A percentile compares a stretch with the other conserved stretches of the same genome.
phyloP scores from a whole-genome alignment of 306 rosid genomes.

The Castanospermum australe region DNA sequence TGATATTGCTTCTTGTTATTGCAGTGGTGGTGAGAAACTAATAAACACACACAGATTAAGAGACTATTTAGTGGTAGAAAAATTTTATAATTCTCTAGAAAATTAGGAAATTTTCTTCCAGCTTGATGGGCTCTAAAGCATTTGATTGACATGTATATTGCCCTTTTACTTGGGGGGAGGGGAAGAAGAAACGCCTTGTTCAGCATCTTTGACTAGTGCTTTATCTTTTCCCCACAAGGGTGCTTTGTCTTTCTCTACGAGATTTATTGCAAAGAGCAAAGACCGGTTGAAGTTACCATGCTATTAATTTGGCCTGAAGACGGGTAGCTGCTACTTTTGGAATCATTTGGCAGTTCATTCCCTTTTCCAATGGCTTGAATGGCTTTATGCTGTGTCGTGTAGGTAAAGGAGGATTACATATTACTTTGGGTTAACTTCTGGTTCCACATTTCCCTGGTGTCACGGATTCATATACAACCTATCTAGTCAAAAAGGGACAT shows the following conservation, averaged over 20 bases:
- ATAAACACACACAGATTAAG: neutral
- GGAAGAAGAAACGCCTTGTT: conserved; percentile 1
- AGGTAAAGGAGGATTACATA: neutral
- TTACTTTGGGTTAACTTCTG: neutral
- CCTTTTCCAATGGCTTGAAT: neutral
- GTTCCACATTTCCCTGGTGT: conserved; percentile 15
- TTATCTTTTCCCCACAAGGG: neutral
- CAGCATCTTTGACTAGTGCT: conserved; percentile 17
- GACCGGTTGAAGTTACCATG: conserved; percentile 12
- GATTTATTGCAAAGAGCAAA: conserved; percentile 29
- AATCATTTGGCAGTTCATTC: neutral
- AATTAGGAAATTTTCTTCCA: neutral
- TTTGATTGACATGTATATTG: neutral
- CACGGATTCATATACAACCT: neutral
- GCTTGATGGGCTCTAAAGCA: neutral
- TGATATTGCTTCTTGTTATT: neutral
- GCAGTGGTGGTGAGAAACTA: neutral
- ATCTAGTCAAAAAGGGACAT: neutral
- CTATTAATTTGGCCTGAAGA: neutral
- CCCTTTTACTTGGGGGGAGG: neutral
- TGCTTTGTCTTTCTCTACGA: conserved; percentile 21
- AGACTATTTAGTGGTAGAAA: neutral
- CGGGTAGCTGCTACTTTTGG: neutral
- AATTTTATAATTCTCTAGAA: too few relatives aligned
- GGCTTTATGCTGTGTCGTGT: conserved; percentile 13